Conservation (phyloP, 2,329 filamentous ascomycete genomes). For the Ophioceras dolichostomum region DNA sequence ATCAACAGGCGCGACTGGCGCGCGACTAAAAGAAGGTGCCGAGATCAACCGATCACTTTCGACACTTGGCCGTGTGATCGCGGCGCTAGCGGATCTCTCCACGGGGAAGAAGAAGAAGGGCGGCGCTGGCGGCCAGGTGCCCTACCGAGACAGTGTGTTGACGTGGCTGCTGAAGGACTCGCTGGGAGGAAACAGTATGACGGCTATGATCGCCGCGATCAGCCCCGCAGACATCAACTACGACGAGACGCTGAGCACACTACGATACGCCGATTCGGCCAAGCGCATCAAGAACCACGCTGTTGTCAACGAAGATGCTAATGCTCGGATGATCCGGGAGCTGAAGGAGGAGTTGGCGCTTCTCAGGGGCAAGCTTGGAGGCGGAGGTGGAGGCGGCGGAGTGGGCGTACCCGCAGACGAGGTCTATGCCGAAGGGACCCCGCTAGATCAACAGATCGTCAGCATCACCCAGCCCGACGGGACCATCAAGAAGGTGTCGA, state of each 20-base stretch:
- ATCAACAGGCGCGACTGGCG: slow-evolving; percentile 86
- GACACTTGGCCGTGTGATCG: slow-evolving; percentile 89
- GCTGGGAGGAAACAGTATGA: slow-evolving; percentile 92
- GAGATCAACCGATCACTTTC: slow-evolving; percentile 99
- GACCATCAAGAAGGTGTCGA: slow-evolving; percentile 85
- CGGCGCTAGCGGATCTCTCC: slow-evolving; percentile 59
- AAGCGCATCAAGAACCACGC: slow-evolving; percentile 94
- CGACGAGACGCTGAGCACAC: slow-evolving; percentile 89
- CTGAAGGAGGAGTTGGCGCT: slow-evolving; percentile 88
- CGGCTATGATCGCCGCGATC: slow-evolving; percentile 98
- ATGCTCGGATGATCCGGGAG: slow-evolving; percentile 96
- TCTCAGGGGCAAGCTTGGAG: slow-evolving; percentile 71
- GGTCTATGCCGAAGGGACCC: slow-evolving; percentile 84
- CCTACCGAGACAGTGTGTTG: slow-evolving; percentile 80
- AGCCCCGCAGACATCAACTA: slow-evolving; percentile 70
- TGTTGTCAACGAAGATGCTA: slow-evolving; percentile 94
- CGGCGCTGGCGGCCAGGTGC: slow-evolving; percentile 38
- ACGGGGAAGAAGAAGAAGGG: slow-evolving; percentile 40
- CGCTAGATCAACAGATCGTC: slow-evolving; percentile 90
- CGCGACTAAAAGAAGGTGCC: slow-evolving; percentile 80
- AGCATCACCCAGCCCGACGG: slow-evolving; percentile 84
- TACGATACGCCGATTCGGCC: slow-evolving; percentile 94
- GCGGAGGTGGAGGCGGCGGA: slow-evolving; percentile 28
- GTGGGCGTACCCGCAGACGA: slow-evolving; percentile 52
- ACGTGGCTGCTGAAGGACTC: slow-evolving; percentile 91